phyloP scores from a whole-genome alignment of 2,329 filamentous ascomycete species.

The Ascochyta pisi region DNA sequence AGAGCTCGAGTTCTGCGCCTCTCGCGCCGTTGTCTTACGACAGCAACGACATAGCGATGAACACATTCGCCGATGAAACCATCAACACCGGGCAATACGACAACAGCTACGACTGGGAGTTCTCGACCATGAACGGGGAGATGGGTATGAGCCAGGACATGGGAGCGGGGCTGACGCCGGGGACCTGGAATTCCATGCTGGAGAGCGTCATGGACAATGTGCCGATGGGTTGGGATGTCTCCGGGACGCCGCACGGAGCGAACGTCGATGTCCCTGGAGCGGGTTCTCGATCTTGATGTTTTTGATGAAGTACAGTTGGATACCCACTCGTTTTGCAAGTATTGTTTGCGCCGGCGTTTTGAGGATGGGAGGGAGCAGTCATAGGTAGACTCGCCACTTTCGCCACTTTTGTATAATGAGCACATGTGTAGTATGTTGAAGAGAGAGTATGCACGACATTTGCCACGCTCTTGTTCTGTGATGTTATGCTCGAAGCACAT shows the following conservation, averaged over 20 bases:
- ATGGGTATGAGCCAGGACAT: conserved; percentile 16
- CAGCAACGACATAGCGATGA: conserved; percentile 15
- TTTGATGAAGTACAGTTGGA: background rate
- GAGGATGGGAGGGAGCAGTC: background rate
- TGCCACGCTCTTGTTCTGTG: background rate
- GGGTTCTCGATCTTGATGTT: background rate
- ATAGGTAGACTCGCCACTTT: conserved; percentile 7
- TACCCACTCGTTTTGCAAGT: conserved; percentile 13
- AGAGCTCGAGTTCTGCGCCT: background rate
- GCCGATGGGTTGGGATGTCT: conserved; percentile 39
- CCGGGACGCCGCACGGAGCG: conserved; percentile 9
- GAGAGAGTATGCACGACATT: no score
- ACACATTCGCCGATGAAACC: conserved; percentile 8
- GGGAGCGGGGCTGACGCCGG: conserved; percentile 40
- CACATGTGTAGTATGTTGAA: background rate
- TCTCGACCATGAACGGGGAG: conserved; percentile 23
- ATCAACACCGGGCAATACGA: conserved; percentile 24
- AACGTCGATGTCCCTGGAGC: conserved; percentile 1
- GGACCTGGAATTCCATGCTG: conserved; percentile 46
- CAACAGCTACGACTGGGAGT: conserved; percentile 44
- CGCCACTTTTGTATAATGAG: conserved; percentile 9
- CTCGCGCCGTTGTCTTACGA: background rate
- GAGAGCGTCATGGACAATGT: conserved; percentile 39
- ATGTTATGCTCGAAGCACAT: background rate
- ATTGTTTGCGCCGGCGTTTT: background rate